Evolutionary conservation across 106 monocot species (phyloP).

Genomic region (Posidonia australis): DNA sequence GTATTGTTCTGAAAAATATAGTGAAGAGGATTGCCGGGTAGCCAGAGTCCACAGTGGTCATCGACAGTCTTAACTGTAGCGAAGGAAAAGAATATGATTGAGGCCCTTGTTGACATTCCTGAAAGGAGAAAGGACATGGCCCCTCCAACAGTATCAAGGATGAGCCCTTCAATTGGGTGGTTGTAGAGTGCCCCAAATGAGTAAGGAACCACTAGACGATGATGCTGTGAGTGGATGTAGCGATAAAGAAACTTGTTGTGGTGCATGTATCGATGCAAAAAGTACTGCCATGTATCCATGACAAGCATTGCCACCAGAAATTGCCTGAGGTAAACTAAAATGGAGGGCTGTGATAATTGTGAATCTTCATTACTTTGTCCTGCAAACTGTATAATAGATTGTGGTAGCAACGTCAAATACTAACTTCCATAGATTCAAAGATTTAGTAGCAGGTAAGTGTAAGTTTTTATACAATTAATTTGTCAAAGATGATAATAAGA

Average conservation of each 20-base stretch:
- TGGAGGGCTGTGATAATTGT: neutral
- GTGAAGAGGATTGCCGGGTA: constrained; percentile 19
- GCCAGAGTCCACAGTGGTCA: constrained; percentile 18
- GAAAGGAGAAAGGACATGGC: constrained; percentile 9
- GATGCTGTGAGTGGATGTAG: constrained; percentile 21
- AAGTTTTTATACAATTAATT: too few relatives aligned
- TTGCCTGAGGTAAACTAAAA: neutral
- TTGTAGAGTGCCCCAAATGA: constrained; percentile 21
- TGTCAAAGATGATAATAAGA: too few relatives aligned
- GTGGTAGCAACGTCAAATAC: too few relatives aligned
- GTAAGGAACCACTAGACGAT: constrained; percentile 17
- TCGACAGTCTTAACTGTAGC: constrained; percentile 12
- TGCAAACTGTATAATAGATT: constrained; percentile 3
- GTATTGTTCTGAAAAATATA: constrained; percentile 17
- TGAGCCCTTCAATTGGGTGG: constrained; percentile 17
- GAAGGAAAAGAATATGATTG: constrained; percentile 18
- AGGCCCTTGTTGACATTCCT: constrained; percentile 4
- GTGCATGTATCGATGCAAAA: constrained; percentile 21
- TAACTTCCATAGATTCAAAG: too few relatives aligned
- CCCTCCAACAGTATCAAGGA: constrained; percentile 17
- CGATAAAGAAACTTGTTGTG: constrained; percentile 16
- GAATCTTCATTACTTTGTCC: neutral
- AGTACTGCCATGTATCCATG: constrained; percentile 28
- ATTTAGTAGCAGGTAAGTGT: too few relatives aligned
- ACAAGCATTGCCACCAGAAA: constrained; percentile 15